Conservation (phyloP, 225 moss, liverwort and hornwort genomes). For the Pleurozium schreberi region DNA sequence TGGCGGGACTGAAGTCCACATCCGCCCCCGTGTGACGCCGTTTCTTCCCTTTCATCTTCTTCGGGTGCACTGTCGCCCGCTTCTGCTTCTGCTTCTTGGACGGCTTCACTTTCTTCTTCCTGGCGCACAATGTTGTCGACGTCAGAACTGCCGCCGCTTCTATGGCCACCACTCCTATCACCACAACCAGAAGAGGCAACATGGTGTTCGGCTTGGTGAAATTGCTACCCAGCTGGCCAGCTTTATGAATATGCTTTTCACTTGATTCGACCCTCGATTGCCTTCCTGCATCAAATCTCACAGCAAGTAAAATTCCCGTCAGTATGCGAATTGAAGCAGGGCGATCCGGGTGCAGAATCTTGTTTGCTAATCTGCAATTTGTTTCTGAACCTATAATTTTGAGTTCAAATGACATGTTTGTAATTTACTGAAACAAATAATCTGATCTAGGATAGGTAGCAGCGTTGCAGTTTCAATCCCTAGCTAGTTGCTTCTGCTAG, state of each 20-base stretch:
- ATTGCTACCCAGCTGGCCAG: background rate
- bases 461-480: background rate
- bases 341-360: background rate
- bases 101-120: background rate
- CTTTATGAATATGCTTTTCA: background rate
- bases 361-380: background rate
- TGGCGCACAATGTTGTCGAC: background rate
- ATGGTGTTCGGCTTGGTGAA: background rate
- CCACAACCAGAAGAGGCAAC: conserved; percentile 1
- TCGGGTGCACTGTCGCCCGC: background rate
- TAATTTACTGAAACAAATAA: background rate
- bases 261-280: background rate
- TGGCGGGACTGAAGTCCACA: background rate
- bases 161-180: background rate
- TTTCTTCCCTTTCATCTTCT: background rate
- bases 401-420: background rate
- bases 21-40: background rate
- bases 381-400: background rate
- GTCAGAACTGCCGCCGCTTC: conserved; percentile 6
- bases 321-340: background rate
- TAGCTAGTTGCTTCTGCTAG: background rate
- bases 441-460: too few species aligned
- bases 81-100: background rate
- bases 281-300: background rate
- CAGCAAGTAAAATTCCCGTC: background rate